Base-by-base conservation (phyloP, 2,329 filamentous ascomycete genomes). In the Penicillium sclerotiorum region DNA sequence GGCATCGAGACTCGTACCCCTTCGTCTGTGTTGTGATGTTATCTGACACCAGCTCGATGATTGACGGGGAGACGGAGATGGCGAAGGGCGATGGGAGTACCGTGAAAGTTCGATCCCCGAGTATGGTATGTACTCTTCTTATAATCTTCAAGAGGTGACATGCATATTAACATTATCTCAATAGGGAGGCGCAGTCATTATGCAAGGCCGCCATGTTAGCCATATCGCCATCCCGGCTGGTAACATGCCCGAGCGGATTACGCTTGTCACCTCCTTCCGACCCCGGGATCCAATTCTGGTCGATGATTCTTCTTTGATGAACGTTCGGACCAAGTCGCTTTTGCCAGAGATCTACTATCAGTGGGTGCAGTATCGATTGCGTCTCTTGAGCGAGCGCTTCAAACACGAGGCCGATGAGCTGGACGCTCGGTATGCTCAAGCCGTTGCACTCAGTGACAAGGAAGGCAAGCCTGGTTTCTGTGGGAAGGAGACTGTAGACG, bases 131-230 rank as follows among this genome's bases (percentile, higher is more conserved):
- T 33, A 37, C 38, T 51, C 21, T 37, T 32, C 17, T 20, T 23
- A 9, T 21, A 12, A 46, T 28, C 5, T 38, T n/a, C n/a, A n/a
- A 39, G 15, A 23, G 21, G 15, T 4, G 5, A 22, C 15, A 37
- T 8, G 12, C 35, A 20, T 37, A 37, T 17, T 37, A 5, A 30
- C 35, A n/a, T n/a, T n/a, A n/a, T 21, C 20, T 8, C n/a, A 11
- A n/a, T 57, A 85, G 81, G 84, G 82, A 13, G 82, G 77, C 43
- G 83, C 81, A 2, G 81, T 86, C 1, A 75, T 87, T n/a, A 73
- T 87, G 37, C 85, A 88, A 65, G 85, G 85, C 13, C 77, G 84
- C 20, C 86, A 87, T 68, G 84, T 88, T 52, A 79, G 82, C 55
- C 85, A 88, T 63, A 78, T 82, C 52, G 85, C 84, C 1, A 74